These are phyloP conservation scores for Skeletonema grethae DNA, from an alignment of 108 stramenopile genomes.

Conservation along the genomic window DNA sequence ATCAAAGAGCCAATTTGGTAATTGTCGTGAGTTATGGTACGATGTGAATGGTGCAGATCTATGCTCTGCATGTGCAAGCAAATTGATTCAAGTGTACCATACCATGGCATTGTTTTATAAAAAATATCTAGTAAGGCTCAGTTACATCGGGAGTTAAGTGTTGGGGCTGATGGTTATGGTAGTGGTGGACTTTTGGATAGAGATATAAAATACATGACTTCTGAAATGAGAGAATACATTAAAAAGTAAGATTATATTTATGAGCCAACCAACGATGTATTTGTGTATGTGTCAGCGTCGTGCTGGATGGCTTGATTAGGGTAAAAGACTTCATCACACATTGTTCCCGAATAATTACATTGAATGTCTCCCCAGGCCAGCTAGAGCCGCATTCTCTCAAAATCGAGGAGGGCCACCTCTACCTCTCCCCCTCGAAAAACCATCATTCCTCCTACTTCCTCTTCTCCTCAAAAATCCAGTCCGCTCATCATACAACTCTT, in stretches of 20 bases:
- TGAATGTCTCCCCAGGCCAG: not conserved
- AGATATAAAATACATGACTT: too few species aligned
- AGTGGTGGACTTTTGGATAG: too few species aligned
- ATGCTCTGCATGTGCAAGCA: too few species aligned
- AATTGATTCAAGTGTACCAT: too few species aligned
- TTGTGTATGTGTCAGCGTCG: not conserved
- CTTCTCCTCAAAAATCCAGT: slow-evolving; percentile 13
- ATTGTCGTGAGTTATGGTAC: not conserved
- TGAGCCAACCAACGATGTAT: not conserved
- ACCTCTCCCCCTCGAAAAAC: not conserved
- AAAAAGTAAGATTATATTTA: not conserved
- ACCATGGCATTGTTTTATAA: too few species aligned
- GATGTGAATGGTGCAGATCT: too few species aligned
- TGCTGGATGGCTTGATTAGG: not conserved
- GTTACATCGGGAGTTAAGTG: too few species aligned
- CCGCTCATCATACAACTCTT: slow-evolving; percentile 13
- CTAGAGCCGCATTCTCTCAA: not conserved
- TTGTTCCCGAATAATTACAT: not conserved
- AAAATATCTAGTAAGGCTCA: too few species aligned
- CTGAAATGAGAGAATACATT: not conserved
- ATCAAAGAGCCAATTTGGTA: slow-evolving; percentile 1
- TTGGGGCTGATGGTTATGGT: too few species aligned
- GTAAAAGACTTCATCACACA: too few species aligned
- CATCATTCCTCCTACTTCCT: not conserved
- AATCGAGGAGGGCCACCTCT: slow-evolving; percentile 2